phyloP scores from a whole-genome alignment of 208 protist species.

The Strigomonas galati region DNA sequence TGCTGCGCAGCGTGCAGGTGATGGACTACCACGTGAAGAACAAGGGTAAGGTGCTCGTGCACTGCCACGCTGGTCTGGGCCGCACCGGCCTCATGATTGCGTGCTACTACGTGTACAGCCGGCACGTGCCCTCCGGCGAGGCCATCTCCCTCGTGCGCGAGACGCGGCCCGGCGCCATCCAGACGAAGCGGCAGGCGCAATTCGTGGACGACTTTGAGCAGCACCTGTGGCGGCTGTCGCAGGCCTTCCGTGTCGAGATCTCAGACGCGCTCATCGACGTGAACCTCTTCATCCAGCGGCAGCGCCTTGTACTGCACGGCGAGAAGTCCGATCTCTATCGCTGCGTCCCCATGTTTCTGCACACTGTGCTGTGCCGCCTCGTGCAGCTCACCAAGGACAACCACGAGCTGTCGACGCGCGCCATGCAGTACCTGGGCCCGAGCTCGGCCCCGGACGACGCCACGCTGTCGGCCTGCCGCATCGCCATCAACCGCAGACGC shows the following conservation, averaged over 20 bases:
- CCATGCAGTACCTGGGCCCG: conserved; percentile 59
- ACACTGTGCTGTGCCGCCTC: conserved; percentile 70
- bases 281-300: conserved; percentile 72
- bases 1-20: conserved; percentile 87
- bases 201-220: conserved; percentile 88
- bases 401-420: conserved; percentile 27
- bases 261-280: conserved; percentile 75
- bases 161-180: conserved; percentile 74
- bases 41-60: conserved; percentile 82
- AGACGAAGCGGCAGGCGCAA: conserved; percentile 77
- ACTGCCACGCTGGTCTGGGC: conserved; percentile 92
- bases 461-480: conserved; percentile 51
- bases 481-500: conserved; percentile 73
- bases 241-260: conserved; percentile 75
- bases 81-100: conserved; percentile 90
- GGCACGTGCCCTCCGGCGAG: conserved; percentile 64
- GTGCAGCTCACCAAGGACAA: conserved; percentile 52
- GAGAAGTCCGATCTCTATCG: conserved; percentile 73
- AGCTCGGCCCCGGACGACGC: conserved; percentile 45
- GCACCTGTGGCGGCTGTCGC: conserved; percentile 77
- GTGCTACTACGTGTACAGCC: conserved; percentile 87
- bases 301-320: conserved; percentile 78
- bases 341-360: conserved; percentile 72
- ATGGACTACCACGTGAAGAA: conserved; percentile 90
- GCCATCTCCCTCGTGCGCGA: conserved; percentile 75